phyloP scores from a whole-genome alignment of 768 basidiomycete genomes.

The Clitopilus passeckerianus region DNA sequence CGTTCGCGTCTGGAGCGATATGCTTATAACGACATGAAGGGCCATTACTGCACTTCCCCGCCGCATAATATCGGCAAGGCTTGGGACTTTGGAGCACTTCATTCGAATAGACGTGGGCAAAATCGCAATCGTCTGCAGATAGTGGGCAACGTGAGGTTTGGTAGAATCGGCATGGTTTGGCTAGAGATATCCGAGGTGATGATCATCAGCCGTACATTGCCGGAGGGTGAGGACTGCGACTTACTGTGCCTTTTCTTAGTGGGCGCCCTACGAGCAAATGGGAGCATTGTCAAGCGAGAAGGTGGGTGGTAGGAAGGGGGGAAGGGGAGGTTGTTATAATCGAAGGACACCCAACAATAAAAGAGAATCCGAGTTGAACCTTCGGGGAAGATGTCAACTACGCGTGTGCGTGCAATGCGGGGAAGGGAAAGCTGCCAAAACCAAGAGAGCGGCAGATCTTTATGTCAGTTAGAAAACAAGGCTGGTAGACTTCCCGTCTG shows the following conservation, averaged over 20 bases:
- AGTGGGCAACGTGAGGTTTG: constrained; percentile 36
- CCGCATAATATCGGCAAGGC: constrained; percentile 28
- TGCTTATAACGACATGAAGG: constrained; percentile 33
- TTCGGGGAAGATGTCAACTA: not conserved
- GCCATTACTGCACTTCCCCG: constrained; percentile 32
- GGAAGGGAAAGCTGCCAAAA: constrained; percentile 2
- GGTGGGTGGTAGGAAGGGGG: constrained; percentile 4
- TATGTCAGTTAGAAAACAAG: constrained; percentile 23
- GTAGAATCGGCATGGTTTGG: constrained; percentile 47
- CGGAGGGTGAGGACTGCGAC: constrained; percentile 4
- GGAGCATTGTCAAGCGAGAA: constrained; percentile 15
- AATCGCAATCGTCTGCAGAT: constrained; percentile 42
- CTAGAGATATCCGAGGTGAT: constrained; percentile 17
- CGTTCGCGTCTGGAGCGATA: constrained; percentile 11
- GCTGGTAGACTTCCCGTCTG: constrained; percentile 17
- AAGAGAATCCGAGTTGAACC: not conserved
- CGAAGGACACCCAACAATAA: not conserved
- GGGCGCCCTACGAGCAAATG: constrained; percentile 21
- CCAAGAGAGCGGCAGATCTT: constrained; percentile 13
- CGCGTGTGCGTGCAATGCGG: not conserved
- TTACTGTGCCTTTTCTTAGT: constrained; percentile 38
- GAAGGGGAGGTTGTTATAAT: constrained; percentile 3
- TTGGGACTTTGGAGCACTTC: constrained; percentile 15
- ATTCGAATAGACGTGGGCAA: constrained; percentile 34
- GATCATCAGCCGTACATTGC: constrained; percentile 7